Evolutionary conservation across 2,329 filamentous ascomycete species (phyloP).

Genomic region (Byssoonygena ceratinophila): DNA sequence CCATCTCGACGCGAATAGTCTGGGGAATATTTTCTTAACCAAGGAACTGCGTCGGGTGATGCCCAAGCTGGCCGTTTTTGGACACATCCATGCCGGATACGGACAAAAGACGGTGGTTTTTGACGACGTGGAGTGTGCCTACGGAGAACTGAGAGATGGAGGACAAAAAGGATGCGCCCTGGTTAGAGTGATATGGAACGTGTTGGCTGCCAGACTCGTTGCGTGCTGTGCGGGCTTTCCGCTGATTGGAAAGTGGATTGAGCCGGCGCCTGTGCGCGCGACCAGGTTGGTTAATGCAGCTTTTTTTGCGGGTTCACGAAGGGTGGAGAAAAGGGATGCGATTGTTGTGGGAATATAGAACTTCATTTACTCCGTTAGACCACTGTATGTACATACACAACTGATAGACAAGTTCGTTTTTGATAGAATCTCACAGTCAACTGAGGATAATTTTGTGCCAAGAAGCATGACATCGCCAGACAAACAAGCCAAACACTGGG

Average conservation of each 20-base stretch:
- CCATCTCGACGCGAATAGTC: slow-evolving; percentile 16
- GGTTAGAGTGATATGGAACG: slow-evolving; percentile 1
- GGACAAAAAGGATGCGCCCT: neutral
- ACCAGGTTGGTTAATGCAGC: slow-evolving; percentile 12
- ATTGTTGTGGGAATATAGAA: slow-evolving; percentile 1
- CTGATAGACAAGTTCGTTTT: neutral
- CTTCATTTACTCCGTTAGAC: neutral
- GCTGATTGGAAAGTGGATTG: neutral
- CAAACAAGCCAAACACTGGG: slow-evolving; percentile 3
- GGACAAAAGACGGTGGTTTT: slow-evolving; percentile 12
- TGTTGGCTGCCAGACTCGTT: neutral
- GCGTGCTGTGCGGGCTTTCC: neutral
- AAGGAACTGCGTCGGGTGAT: slow-evolving; percentile 19
- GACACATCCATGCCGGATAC: slow-evolving; percentile 21
- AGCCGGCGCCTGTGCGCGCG: neutral
- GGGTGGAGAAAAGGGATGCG: slow-evolving; percentile 3
- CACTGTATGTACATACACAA: no score
- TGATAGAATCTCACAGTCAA: no score
- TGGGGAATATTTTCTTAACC: slow-evolving; percentile 19
- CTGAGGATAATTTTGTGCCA: no score
- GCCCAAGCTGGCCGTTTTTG: slow-evolving; percentile 22
- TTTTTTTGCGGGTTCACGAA: slow-evolving; percentile 1
- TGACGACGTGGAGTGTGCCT: slow-evolving; percentile 5
- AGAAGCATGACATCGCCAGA: neutral
- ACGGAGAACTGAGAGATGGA: slow-evolving; percentile 7